Conservation (phyloP, 352 stramenopile genomes). For the Blastocystis sp. region DNA sequence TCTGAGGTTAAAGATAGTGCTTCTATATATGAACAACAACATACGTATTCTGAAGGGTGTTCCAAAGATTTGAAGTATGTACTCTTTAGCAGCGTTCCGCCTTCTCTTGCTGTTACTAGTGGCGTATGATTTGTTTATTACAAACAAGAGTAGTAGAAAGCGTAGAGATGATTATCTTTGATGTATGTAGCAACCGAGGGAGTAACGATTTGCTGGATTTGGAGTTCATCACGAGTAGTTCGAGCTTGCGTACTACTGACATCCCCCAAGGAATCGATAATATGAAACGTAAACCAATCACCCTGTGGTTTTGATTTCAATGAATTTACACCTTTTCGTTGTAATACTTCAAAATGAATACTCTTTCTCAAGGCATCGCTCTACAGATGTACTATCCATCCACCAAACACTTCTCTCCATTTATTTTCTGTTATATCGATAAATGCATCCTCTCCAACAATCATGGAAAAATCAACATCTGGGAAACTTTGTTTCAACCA, state of each 20-base stretch:
- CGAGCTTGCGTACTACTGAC: conserved; percentile 37
- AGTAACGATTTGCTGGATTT: conserved; percentile 2
- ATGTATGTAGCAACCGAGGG: conserved; percentile 6
- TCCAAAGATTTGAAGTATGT: not conserved
- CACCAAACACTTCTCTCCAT: conserved; percentile 74
- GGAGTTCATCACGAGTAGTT: not conserved
- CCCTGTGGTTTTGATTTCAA: not conserved
- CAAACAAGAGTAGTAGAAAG: conserved; percentile 6
- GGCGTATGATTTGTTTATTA: not conserved
- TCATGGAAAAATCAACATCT: conserved; percentile 77
- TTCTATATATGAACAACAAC: not conserved
- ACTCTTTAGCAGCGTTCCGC: not conserved
- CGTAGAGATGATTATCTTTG: not conserved
- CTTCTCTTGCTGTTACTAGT: not conserved
- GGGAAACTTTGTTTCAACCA: conserved; percentile 73
- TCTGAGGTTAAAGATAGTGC: not conserved
- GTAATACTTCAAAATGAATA: conserved; percentile 45
- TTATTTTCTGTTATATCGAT: conserved; percentile 78
- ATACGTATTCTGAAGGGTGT: not conserved
- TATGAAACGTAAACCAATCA: conserved; percentile 12
- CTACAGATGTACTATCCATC: not conserved
- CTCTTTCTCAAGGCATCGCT: not conserved
- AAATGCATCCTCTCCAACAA: conserved; percentile 81
- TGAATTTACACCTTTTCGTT: not conserved
- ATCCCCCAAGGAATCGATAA: not conserved